Conservation (phyloP, 805 yeast species). For the Myxozyma nipponensis region DNA sequence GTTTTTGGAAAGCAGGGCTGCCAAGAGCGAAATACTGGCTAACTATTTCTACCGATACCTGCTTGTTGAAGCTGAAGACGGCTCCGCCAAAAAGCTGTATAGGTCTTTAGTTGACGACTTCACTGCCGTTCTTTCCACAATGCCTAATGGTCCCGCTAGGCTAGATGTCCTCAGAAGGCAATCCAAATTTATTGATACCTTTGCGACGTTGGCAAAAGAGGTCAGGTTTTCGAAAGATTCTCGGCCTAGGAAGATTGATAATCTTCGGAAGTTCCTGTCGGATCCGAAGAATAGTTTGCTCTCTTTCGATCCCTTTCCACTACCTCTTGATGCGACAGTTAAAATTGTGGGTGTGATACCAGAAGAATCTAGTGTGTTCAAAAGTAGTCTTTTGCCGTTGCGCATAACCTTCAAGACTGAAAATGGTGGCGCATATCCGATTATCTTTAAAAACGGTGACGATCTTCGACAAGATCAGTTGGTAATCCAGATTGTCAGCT, state of each 20-base stretch:
- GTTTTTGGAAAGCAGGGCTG: conserved; percentile 70
- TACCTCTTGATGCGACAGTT: conserved; percentile 82
- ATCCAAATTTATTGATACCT: conserved; percentile 60
- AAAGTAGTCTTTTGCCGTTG: conserved; percentile 84
- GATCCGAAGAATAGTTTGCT: conserved; percentile 45
- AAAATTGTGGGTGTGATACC: conserved; percentile 72
- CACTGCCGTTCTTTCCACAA: conserved; percentile 37
- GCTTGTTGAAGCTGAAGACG: conserved; percentile 79
- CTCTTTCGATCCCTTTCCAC: conserved; percentile 52
- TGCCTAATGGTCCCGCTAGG: conserved; percentile 33
- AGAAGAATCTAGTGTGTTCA: conserved; percentile 79
- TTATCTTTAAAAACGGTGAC: conserved; percentile 94
- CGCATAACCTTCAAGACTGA: conserved; percentile 70
- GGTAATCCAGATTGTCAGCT: conserved; percentile 84
- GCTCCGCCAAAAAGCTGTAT: conserved; percentile 43
- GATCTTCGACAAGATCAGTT: conserved; percentile 95
- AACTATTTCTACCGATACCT: conserved; percentile 89
- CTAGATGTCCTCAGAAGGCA: conserved; percentile 49
- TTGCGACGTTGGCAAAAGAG: conserved; percentile 61
- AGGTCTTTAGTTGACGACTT: conserved; percentile 49
- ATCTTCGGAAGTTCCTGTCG: conserved; percentile 53
- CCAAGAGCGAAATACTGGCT: conserved; percentile 62
- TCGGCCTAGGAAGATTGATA: conserved; percentile 69
- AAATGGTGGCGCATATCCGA: conserved; percentile 54
- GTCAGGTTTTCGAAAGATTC: conserved; percentile 69